phyloP scores from a whole-genome alignment of 495 filamentous ascomycete genomes.

The Talaromyces ruber region DNA sequence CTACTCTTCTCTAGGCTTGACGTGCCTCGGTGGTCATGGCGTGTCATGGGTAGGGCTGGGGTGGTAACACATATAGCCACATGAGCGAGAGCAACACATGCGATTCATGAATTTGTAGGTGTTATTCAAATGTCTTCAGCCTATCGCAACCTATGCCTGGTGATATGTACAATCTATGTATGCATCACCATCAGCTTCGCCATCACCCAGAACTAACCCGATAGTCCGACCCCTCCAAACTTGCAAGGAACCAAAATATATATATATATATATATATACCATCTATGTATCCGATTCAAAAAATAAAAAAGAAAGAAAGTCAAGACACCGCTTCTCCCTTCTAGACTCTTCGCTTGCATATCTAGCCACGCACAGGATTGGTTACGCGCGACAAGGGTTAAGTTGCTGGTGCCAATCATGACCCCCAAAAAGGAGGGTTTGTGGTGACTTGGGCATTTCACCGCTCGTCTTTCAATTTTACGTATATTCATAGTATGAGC shows the following conservation, averaged over 20 bases:
- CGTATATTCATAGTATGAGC: background rate
- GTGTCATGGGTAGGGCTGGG: background rate
- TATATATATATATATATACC: too few species aligned
- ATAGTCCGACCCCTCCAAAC: too few species aligned
- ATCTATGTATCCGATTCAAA: too few species aligned
- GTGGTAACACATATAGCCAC: background rate
- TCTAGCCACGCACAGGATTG: background rate
- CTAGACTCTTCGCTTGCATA: conserved; percentile 4
- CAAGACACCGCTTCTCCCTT: background rate
- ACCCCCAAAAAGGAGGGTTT: background rate
- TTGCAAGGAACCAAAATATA: too few species aligned
- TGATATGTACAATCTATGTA: background rate
- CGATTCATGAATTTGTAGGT: too few species aligned
- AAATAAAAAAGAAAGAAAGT: background rate
- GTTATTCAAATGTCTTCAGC: background rate
- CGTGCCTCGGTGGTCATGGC: background rate
- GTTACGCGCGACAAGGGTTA: background rate
- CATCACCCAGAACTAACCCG: too few species aligned
- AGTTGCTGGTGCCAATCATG: background rate
- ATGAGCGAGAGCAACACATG: background rate
- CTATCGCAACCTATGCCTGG: background rate
- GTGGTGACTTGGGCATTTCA: background rate
- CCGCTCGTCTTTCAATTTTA: background rate
- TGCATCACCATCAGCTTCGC: background rate
- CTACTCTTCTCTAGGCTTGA: background rate